Base-by-base conservation (phyloP, 2,329 filamentous ascomycete genomes). In the Trichoderma sp. region DNA sequence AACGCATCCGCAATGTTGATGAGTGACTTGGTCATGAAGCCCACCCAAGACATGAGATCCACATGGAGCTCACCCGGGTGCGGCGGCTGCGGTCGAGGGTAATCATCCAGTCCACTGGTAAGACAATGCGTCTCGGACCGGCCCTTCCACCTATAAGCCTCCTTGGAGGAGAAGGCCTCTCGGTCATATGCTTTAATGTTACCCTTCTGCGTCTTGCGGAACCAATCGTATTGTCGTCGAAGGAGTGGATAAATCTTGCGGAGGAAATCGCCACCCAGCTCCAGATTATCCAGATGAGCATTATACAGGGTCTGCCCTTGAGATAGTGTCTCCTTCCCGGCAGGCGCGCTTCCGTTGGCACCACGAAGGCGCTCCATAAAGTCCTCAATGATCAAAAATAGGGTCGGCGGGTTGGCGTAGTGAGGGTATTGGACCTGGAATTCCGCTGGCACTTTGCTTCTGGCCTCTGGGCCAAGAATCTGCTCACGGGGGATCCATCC, bases 401-500 rank as follows among this genome's bases (percentile, higher is more conserved):
- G 87, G 0, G 96, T 98, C 0, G 96, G 96, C 0, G 96, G 96
- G 81, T 99, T 99, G 66, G 96, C 96, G 78, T 98, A 98, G 81
- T 98, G 95, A 28, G 96, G 95, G 79, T 98, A 98, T 79, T 98
- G 96, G 15, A 94, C 88, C 77, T 97, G 95, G 80, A 99, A 99
- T 81, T 98, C 95, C 5, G 86, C 81, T 0, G 96, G 96, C 2
- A 99, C 96, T 82, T 98, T 98, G 86, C 92, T 97, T 74, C 95
- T 91, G 61, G 96, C 96, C 83, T 99, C 96, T 3, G 88, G 82
- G 2, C 96, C 96, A 2, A 99, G 88, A 72, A 99, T 98, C 82
- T 98, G 95, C 84, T 99, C 96, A 66, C 96, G 92, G 3, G 91
- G 93, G 79, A 99, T 98, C 96, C 96, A 99, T 68, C 96, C 96